A percentile compares a stretch with the other conserved stretches of the same genome.
Conservation (phyloP, 768 basidiomycete species). For the Lactarius akahatsu region DNA sequence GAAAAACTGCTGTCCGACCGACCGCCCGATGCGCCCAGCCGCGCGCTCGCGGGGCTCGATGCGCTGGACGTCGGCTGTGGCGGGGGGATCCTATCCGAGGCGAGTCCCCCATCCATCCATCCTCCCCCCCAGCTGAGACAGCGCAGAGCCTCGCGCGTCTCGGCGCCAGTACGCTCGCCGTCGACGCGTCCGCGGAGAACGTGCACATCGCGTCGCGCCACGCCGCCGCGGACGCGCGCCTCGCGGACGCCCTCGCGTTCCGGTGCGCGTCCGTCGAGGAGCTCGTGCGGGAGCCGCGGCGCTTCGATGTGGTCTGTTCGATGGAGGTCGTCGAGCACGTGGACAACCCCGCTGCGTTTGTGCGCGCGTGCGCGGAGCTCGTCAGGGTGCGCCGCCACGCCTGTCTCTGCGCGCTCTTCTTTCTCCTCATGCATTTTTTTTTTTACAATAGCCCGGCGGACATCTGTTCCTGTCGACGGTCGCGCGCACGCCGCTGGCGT, state of each 20-base stretch:
- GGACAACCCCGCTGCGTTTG: constrained; percentile 83
- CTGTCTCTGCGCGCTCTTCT: no score
- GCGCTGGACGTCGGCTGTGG: constrained; percentile 94
- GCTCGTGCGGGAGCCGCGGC: constrained; percentile 58
- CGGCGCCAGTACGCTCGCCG: constrained; percentile 84
- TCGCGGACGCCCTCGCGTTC: constrained; percentile 58
- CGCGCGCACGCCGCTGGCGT: constrained; percentile 77
- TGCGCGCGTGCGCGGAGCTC: constrained; percentile 76
- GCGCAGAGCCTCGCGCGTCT: constrained; percentile 73
- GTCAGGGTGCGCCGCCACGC: constrained; percentile 65
- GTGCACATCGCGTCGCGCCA: constrained; percentile 83
- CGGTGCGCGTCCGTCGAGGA: constrained; percentile 72
- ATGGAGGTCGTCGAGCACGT: constrained; percentile 99
- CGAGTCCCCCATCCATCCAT: constrained; percentile 35
- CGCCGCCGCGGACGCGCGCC: constrained; percentile 69
- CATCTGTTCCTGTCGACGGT: constrained; percentile 96
- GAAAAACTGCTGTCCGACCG: constrained; percentile 69
- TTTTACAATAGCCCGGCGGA: constrained; percentile 84
- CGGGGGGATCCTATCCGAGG: constrained; percentile 91
- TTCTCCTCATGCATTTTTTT: no score
- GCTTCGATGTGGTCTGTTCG: constrained; percentile 91
- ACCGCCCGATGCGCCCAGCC: constrained; percentile 24
- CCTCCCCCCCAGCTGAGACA: no score
- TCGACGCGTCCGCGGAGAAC: constrained; percentile 89
- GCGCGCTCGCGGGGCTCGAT: constrained; percentile 59